These are phyloP conservation scores for Mucor lusitanicus DNA, from an alignment of 371 early-diverging fungal genomes.

Conservation along the genomic window DNA sequence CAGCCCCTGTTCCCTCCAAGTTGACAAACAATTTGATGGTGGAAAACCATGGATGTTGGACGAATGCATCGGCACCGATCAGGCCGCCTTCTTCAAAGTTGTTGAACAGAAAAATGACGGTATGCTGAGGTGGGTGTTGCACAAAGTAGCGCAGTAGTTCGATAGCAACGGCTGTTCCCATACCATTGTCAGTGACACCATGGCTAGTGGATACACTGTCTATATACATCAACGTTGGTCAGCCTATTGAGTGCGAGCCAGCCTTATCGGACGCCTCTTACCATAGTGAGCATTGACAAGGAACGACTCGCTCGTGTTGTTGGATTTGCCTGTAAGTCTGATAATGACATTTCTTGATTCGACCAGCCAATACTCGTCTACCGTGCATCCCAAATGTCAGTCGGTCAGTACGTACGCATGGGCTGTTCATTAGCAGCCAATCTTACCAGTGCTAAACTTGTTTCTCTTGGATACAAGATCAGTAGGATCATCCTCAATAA, in stretches of 20 bases:
- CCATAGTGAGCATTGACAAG: constrained; percentile 57
- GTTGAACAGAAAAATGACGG: constrained; percentile 79
- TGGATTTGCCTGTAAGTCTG: constrained; percentile 20
- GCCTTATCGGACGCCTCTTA: constrained; percentile 9
- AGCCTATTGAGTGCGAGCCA: too few species aligned
- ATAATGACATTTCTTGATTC: constrained; percentile 47
- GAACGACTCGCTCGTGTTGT: constrained; percentile 40
- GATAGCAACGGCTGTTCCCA: constrained; percentile 70
- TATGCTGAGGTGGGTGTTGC: constrained; percentile 51
- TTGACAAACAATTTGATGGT: constrained; percentile 79
- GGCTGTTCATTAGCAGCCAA: too few species aligned
- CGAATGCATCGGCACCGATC: constrained; percentile 70
- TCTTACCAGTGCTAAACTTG: constrained; percentile 40
- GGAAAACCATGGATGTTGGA: constrained; percentile 73
- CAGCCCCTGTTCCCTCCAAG: constrained; percentile 76
- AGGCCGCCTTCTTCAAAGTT: constrained; percentile 84
- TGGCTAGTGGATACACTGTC: constrained; percentile 73
- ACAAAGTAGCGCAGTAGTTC: constrained; percentile 68
- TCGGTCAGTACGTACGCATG: not conserved
- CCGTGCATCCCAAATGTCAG: not conserved
- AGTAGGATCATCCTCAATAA: constrained; percentile 47
- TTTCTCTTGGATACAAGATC: constrained; percentile 22
- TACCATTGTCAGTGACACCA: constrained; percentile 85
- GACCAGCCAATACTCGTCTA: constrained; percentile 51
- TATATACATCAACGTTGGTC: constrained; percentile 12